A percentile compares a stretch with the other conserved stretches of the same genome.
Evolutionary conservation across 2,329 filamentous ascomycete genomes (phyloP).

Genomic region (Cladosporium colombiae): DNA sequence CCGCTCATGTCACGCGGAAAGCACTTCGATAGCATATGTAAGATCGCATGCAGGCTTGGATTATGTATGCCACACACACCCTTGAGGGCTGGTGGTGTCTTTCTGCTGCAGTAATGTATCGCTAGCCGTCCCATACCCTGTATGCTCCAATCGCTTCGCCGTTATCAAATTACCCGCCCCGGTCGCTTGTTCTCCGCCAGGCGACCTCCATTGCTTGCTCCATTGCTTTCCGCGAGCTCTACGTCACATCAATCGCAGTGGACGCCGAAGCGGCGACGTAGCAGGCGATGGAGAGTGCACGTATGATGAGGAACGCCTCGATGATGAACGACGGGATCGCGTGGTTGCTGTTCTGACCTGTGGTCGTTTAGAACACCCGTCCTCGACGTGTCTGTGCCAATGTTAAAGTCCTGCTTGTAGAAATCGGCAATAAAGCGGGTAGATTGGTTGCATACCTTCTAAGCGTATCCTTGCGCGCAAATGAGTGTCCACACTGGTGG

Average conservation of each 20-base stretch:
- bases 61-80: not conserved
- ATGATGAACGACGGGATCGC: not conserved
- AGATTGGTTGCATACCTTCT: slow-evolving; percentile 5
- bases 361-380: slow-evolving; percentile 69
- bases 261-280: slow-evolving; percentile 1
- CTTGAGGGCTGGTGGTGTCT: not conserved
- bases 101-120: not conserved
- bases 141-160: slow-evolving; percentile 7
- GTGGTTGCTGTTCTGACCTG: slow-evolving; percentile 28
- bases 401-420: slow-evolving; percentile 13
- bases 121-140: slow-evolving; percentile 9
- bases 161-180: slow-evolving; percentile 4
- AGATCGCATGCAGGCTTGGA: not conserved
- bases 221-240: not conserved
- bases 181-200: not conserved
- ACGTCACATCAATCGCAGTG: slow-evolving; percentile 10
- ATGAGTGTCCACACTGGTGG: slow-evolving; percentile 68
- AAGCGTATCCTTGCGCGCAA: slow-evolving; percentile 82
- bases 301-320: slow-evolving; percentile 9
- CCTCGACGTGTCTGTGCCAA: slow-evolving; percentile 67
- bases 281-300: slow-evolving; percentile 9
- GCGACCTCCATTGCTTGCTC: slow-evolving; percentile 5
- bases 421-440: not conserved
- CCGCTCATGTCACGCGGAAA: not conserved
- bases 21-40: not conserved